Evolutionary conservation across 495 filamentous ascomycete genomes (phyloP).

Genomic region (Lepidopterella palustris): DNA sequence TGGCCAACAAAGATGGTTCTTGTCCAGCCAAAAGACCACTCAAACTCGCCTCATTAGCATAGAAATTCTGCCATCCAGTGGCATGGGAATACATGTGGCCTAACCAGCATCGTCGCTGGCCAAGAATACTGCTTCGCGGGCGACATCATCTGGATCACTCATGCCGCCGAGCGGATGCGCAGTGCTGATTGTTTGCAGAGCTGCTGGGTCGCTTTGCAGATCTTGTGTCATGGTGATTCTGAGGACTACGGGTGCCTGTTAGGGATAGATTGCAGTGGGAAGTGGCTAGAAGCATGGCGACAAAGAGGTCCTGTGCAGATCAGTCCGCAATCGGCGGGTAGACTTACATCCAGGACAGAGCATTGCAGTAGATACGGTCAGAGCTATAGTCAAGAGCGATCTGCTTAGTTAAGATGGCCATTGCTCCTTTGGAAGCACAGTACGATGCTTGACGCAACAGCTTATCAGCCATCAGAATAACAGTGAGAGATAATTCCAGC

Average conservation of each 20-base stretch:
- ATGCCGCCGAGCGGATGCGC: slow-evolving; percentile 15
- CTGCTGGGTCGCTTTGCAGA: not conserved
- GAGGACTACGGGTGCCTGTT: not conserved
- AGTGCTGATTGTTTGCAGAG: not conserved
- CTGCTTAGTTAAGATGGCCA: slow-evolving; percentile 43
- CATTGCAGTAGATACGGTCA: slow-evolving; percentile 48
- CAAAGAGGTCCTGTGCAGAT: not conserved
- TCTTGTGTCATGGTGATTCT: slow-evolving; percentile 10
- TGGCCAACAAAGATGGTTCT: too few relatives aligned
- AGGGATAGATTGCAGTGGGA: not conserved
- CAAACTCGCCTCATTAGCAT: not conserved
- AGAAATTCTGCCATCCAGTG: slow-evolving; percentile 27
- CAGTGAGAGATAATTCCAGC: too few relatives aligned
- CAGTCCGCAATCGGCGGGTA: not conserved
- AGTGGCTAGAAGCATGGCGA: not conserved
- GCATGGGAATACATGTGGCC: slow-evolving; percentile 18
- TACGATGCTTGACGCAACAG: too few relatives aligned
- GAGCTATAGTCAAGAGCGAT: slow-evolving; percentile 46
- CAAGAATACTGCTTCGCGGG: slow-evolving; percentile 21
- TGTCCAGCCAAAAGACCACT: not conserved
- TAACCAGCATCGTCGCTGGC: slow-evolving; percentile 23
- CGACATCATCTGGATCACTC: slow-evolving; percentile 24
- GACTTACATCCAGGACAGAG: slow-evolving; percentile 48
- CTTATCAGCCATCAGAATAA: too few relatives aligned
- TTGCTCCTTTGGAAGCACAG: slow-evolving; percentile 47